Evolutionary conservation across 441 rosid genomes (phyloP), one percentile per base, ranked within the genome.

Genomic region (Daphne laureola): DNA sequence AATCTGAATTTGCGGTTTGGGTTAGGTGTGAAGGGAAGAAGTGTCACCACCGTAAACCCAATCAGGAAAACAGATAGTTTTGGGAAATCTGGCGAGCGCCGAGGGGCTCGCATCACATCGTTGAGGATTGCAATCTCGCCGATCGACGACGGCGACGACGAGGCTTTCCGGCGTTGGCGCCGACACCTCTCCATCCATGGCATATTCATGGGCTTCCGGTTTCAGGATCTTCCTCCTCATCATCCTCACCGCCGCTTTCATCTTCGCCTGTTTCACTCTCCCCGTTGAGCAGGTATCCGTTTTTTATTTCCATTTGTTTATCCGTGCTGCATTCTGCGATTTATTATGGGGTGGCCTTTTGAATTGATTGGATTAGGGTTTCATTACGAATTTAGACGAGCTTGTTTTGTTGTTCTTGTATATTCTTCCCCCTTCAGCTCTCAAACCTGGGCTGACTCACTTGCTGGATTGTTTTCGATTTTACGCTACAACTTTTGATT

Each of bases 211-310:
- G 95, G 79, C 74, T 55, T 80, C 95, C 55, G 87, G 84, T 65
- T 68, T 87, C 49, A 71, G 95, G 63, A 63, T 90, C 66, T 62
- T 81, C 26, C 76, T 93, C 54, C 80, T 93, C 46, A 59, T 84
- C 26, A 58, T 79, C 36, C 92, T 93, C 57, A 7, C 83, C n/a
- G 81, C 84, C 58, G 87, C 90, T 51, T 78, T 72, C 57, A 65
- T 81, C 72, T 65, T 75, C 58, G 99, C 97, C 66, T 87, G 81
- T 54, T 85, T 75, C 76, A 84, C 96, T 57, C 93, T 90, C 59
- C 96, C 96, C 49, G 83, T 93, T 5, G 95, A 93, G 59, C 74
- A 93, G 95, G 99, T 93, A 0, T 25, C 35, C 41, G 1, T 52
- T 49, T n/a, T n/a, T n/a, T n/a, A n/a, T 51, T 57, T 26, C 25